Evolutionary conservation across 805 yeast species (phyloP).

Genomic region (Hanseniaspora pseudoguilliermondii): DNA sequence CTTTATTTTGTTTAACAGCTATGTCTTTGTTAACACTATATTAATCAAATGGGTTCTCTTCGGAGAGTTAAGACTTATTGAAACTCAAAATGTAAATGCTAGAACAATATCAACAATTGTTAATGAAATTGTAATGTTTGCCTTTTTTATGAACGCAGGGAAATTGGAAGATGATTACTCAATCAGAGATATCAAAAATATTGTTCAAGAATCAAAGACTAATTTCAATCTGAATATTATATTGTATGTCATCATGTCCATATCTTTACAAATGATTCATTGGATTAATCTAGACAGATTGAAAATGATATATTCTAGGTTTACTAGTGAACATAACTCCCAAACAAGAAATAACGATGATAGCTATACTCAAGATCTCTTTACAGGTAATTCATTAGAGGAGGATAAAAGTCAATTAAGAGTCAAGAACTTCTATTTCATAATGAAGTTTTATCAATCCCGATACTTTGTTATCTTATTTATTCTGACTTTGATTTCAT

Average conservation of each 20-base stretch:
- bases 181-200: slow-evolving; percentile 29
- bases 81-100: slow-evolving; percentile 60
- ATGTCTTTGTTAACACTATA: neutral
- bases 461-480: neutral
- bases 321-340: slow-evolving; percentile 14
- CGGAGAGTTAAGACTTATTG: slow-evolving; percentile 64
- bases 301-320: slow-evolving; percentile 18
- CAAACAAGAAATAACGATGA: slow-evolving; percentile 15
- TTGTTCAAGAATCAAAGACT: slow-evolving; percentile 5
- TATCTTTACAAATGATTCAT: neutral
- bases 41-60: slow-evolving; percentile 33
- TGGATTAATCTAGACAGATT: slow-evolving; percentile 38
- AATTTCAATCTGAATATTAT: slow-evolving; percentile 40
- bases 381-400: slow-evolving; percentile 14
- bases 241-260: slow-evolving; percentile 52
- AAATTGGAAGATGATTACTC: slow-evolving; percentile 28
- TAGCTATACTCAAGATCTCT: slow-evolving; percentile 14
- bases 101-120: slow-evolving; percentile 53
- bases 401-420: neutral
- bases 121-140: slow-evolving; percentile 40
- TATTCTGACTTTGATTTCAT: neutral
- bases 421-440: neutral
- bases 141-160: slow-evolving; percentile 41
- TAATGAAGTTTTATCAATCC: slow-evolving; percentile 3
- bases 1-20: neutral